Conservation (phyloP, 1,284 basidiomycete genomes). For the Leccinum insolens region DNA sequence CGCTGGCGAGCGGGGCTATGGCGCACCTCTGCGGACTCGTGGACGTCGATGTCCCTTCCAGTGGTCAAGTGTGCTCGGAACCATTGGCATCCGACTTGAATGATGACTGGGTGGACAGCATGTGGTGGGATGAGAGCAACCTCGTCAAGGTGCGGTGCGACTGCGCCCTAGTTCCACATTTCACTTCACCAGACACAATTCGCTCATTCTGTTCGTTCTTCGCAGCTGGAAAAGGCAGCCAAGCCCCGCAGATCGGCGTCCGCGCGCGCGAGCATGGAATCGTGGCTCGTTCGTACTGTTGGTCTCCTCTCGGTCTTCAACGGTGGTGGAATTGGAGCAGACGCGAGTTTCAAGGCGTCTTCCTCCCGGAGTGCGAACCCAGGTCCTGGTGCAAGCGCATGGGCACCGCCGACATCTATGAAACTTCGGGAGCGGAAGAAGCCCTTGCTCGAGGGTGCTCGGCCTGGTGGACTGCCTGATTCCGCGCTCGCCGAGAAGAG, state of each 20-base stretch:
- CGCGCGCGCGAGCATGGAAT: slow-evolving; percentile 34
- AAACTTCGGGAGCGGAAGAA: slow-evolving; percentile 60
- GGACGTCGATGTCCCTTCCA: slow-evolving; percentile 27
- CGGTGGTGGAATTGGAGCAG: slow-evolving; percentile 16
- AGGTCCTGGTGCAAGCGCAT: slow-evolving; percentile 13
- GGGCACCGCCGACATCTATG: slow-evolving; percentile 39
- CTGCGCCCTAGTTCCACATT: neutral
- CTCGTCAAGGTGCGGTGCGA: slow-evolving; percentile 54
- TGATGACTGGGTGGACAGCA: slow-evolving; percentile 41
- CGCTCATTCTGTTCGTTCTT: neutral
- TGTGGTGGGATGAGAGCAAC: slow-evolving; percentile 75
- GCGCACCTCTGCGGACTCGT: slow-evolving; percentile 77
- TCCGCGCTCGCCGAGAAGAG: neutral
- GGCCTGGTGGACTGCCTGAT: neutral
- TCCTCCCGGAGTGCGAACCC: slow-evolving; percentile 22
- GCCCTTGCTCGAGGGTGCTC: slow-evolving; percentile 8
- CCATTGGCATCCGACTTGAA: neutral
- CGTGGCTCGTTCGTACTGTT: slow-evolving; percentile 60
- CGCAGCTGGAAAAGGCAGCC: slow-evolving; percentile 70
- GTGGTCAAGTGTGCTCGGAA: neutral
- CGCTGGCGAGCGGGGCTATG: slow-evolving; percentile 80
- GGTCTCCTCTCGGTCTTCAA: slow-evolving; percentile 32
- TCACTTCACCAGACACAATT: no score
- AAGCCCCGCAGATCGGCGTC: slow-evolving; percentile 57
- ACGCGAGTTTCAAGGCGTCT: slow-evolving; percentile 18